These are phyloP conservation scores for Prinsepia uniflora DNA, from an alignment of 306 rosid genomes.

Conservation along the genomic window DNA sequence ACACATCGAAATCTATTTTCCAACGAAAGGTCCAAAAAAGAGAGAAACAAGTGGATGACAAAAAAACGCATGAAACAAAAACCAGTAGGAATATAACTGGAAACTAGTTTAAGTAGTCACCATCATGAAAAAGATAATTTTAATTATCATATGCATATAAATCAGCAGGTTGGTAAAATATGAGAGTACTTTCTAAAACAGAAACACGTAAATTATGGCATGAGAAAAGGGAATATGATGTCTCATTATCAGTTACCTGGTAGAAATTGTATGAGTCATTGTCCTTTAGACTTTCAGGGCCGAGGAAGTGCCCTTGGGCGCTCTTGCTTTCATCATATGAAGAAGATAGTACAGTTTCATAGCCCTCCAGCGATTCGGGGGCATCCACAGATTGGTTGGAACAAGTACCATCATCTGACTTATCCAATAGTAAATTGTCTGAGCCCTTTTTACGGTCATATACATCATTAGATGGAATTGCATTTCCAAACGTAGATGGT, in stretches of 20 bases:
- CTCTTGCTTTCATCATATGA: slow-evolving; percentile 46
- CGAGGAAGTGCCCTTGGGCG: slow-evolving; percentile 35
- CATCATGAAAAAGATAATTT: not conserved
- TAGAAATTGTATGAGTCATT: slow-evolving; percentile 71
- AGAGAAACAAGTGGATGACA: not conserved
- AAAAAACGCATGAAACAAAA: not conserved
- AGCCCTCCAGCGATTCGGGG: slow-evolving; percentile 41
- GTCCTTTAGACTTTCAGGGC: slow-evolving; percentile 46
- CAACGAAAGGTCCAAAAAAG: slow-evolving; percentile 9
- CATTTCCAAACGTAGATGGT: slow-evolving; percentile 32
- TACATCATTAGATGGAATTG: slow-evolving; percentile 33
- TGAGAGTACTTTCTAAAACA: not conserved
- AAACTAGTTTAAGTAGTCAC: not conserved
- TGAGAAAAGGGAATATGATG: slow-evolving; percentile 1
- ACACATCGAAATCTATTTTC: not conserved
- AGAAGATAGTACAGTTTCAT: slow-evolving; percentile 41
- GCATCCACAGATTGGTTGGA: slow-evolving; percentile 38
- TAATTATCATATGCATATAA: not conserved
- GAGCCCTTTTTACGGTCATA: slow-evolving; percentile 33
- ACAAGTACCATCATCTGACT: slow-evolving; percentile 33
- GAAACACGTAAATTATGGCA: not conserved
- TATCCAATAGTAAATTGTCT: slow-evolving; percentile 20
- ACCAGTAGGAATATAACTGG: not conserved
- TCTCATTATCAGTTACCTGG: slow-evolving; percentile 53
- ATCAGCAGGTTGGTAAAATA: not conserved